Evolutionary conservation across 2,329 filamentous ascomycete species (phyloP), one percentile per base, ranked within the genome.

Genomic region (Fusarium oligoseptatum): DNA sequence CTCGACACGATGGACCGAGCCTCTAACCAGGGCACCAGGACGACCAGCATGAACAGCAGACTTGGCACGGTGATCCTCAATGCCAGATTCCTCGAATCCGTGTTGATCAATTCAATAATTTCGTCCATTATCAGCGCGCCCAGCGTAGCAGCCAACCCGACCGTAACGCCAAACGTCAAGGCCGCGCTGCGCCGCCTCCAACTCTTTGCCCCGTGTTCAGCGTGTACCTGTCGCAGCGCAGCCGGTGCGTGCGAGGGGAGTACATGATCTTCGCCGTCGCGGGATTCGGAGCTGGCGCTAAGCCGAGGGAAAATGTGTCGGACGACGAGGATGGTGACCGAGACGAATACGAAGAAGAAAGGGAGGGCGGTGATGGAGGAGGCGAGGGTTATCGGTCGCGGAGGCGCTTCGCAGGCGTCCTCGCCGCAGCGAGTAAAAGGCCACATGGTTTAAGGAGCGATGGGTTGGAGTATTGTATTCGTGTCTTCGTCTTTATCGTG

Each of bases 121-220:
- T 97, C 95, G 77, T 94, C 95, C 10, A 97, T 88, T 55, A 97
- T 93, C 75, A 97, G 84, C 82, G 95, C 92, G 3, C 92, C 94
- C 55, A 97, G 86, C 2, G 96, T 93, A 41, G 92, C 89, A 7
- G 94, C 93, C 10, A 97, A 87, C 1, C 91, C 94, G 39, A 97
- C 90, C 11, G 94, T 97, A 1, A 91, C 88, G 8, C 93, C 92
- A 82, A 97, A 97, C 2, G 93, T 91, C 67, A 88, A 83, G 15
- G 91, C 92, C 2, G 91, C 88, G 14, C 88, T 80, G 27, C 87
- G 84, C 45, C 88, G 83, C 58, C 87, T 83, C 70, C 86, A 78
- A 45, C 86, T 89, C 78, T 88, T 89, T 32, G 85, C 80, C 41
- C 86, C 88, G 78, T 91, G 88, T 77, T 90, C 89, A 24, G 88